Percentiles rank a stretch among this genome's conserved stretches.
Evolutionary conservation across 148 eudicot genomes (phyloP).

Genomic region (Rhododendron henanense): DNA sequence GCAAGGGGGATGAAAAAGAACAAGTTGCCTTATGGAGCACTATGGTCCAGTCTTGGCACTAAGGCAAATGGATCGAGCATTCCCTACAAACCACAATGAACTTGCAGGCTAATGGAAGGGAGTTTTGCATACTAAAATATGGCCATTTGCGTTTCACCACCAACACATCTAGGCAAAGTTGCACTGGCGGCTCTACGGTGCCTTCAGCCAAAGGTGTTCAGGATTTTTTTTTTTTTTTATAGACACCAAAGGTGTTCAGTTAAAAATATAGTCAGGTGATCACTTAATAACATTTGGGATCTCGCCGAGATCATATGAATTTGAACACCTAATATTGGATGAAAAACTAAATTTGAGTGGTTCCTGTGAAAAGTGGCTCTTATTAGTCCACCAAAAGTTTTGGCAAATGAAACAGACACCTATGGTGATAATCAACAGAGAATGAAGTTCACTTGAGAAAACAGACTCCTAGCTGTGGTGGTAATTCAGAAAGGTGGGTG

Average conservation of each 20-base stretch:
- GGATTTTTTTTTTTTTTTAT: too few species aligned
- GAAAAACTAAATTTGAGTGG: too few species aligned
- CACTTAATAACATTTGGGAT: too few species aligned
- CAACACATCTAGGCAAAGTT: too few species aligned
- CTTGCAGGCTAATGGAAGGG: not conserved
- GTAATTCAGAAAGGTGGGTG: not conserved
- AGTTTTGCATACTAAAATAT: not conserved
- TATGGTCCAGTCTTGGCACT: not conserved
- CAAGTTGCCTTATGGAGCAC: not conserved
- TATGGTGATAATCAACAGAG: not conserved
- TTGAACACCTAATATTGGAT: too few species aligned
- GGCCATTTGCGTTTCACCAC: too few species aligned
- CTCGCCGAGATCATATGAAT: too few species aligned
- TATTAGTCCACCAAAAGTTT: not conserved
- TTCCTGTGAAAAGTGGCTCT: not conserved
- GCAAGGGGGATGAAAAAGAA: not conserved
- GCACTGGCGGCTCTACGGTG: too few species aligned
- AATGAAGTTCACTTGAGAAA: not conserved
- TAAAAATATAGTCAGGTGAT: too few species aligned
- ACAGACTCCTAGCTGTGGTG: not conserved
- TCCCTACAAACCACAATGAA: not conserved
- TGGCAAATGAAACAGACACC: slow-evolving; percentile 8
- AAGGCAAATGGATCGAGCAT: not conserved
- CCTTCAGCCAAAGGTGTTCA: too few species aligned
- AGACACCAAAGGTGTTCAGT: too few species aligned